Conservation (phyloP, 306 rosid genomes). For the Lablab purpureus region DNA sequence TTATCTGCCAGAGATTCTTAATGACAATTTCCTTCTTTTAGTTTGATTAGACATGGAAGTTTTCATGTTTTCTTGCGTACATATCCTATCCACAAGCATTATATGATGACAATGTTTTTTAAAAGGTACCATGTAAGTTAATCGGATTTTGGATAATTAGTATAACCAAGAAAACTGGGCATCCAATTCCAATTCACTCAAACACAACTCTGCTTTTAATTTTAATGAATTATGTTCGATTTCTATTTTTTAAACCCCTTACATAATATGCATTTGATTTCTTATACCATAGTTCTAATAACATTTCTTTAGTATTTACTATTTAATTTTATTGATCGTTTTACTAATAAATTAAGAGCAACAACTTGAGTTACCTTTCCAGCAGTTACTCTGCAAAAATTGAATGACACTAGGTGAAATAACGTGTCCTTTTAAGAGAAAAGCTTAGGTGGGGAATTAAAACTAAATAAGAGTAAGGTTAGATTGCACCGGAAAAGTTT, state of each 20-base stretch:
- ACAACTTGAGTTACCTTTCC: not conserved
- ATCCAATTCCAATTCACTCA: not conserved
- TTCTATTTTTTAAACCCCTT: not conserved
- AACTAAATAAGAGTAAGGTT: too few relatives aligned
- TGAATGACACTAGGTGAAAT: not conserved
- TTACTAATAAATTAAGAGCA: not conserved
- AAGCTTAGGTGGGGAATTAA: too few relatives aligned
- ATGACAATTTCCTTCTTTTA: conserved; percentile 51
- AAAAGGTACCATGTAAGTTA: not conserved
- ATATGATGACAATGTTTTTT: not conserved
- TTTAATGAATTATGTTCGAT: not conserved
- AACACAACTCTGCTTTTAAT: not conserved
- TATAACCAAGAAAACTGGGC: not conserved
- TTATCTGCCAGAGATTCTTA: conserved; percentile 45
- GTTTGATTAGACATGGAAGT: conserved; percentile 30
- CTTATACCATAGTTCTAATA: not conserved
- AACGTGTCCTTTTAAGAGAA: not conserved
- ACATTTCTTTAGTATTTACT: not conserved
- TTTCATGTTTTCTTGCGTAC: not conserved
- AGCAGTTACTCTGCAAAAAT: not conserved
- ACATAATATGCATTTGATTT: not conserved
- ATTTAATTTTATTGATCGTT: not conserved
- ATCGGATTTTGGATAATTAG: not conserved
- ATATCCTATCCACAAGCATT: not conserved
- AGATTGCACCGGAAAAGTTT: not conserved